Conservation (phyloP, 1,139 yeast species). For the Taphrina flavorubra region DNA sequence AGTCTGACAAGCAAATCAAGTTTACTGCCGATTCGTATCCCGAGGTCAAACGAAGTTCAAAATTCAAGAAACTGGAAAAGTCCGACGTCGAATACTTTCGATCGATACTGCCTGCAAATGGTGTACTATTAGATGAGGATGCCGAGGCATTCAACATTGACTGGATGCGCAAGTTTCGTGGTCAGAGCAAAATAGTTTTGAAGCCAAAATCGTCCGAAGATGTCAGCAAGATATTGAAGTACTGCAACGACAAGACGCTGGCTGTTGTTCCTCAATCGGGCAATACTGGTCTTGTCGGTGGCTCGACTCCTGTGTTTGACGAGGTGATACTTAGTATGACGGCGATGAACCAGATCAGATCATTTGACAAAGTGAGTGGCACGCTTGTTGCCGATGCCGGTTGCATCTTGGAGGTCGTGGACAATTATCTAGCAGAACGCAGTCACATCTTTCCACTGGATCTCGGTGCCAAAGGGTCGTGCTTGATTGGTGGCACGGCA, state of each 20-base stretch:
- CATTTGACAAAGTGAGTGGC: slow-evolving; percentile 83
- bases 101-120: slow-evolving; percentile 59
- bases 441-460: slow-evolving; percentile 94
- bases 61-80: slow-evolving; percentile 53
- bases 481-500: slow-evolving; percentile 94
- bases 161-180: slow-evolving; percentile 94
- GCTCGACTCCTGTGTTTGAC: slow-evolving; percentile 90
- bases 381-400: slow-evolving; percentile 91
- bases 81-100: slow-evolving; percentile 69
- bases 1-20: slow-evolving; percentile 34
- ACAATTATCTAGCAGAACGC: slow-evolving; percentile 72
- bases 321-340: slow-evolving; percentile 78
- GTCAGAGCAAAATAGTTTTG: slow-evolving; percentile 79
- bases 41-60: slow-evolving; percentile 45
- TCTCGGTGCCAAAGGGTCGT: slow-evolving; percentile 95
- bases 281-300: slow-evolving; percentile 95
- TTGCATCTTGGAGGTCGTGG: slow-evolving; percentile 83
- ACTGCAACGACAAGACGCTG: slow-evolving; percentile 76
- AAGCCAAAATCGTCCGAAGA: slow-evolving; percentile 86
- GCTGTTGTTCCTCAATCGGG: slow-evolving; percentile 99
- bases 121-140: slow-evolving; percentile 63
- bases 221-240: slow-evolving; percentile 73
- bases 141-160: slow-evolving; percentile 81
- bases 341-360: slow-evolving; percentile 75
- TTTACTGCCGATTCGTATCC: slow-evolving; percentile 45